Base-by-base conservation (phyloP, 306 rosid species). In the Vicia faba region DNA sequence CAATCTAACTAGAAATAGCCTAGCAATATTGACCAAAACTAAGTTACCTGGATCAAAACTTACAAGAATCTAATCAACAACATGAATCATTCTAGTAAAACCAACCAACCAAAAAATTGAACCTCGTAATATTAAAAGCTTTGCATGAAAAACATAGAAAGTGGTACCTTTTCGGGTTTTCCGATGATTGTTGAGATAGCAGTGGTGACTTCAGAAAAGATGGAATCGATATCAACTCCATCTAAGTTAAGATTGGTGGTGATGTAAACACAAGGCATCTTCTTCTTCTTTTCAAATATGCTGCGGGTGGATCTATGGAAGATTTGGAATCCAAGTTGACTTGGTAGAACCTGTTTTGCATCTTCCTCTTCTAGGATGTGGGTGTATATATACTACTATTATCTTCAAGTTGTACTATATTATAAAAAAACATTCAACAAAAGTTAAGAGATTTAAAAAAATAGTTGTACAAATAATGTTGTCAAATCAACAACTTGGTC, bases 181-280 rank as follows among this genome's bases (percentile, higher is more conserved):
- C 95, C 95, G 46, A 86, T 80, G 73, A 91, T 91, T 36, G 83
- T 29, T 5, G 92, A 84, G 77, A 91, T 79, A 31, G 92, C 95
- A 76, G 81, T 73, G 69, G 90, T 86, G 40, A 83, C 75, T 78
- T 86, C 77, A 14, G 88, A 79, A 68, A 88, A 91, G 80, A 91
- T 66, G 61, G 95, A 75, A 70, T 83, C 73, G 15, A 80, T 83
- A 79, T 91, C 79, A 35, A 86, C 43, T 43, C 95, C 91, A 14
- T 91, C 92, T 7, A 91, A 81, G 81, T 55, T 75, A 19, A 91
- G 86, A 80, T 91, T 91, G 41, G 97, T 91, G 61, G 87, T 70
- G 77, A 91, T 74, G 80, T 88, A 86, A 33, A 91, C 82, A 76
- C 95, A 88, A 73, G 97, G 97, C 97, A 91, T 90, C 38, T 28